Evolutionary conservation across 306 rosid genomes (phyloP), one percentile per base, ranked within the genome.

Genomic region (Pachyrhizus erosus): DNA sequence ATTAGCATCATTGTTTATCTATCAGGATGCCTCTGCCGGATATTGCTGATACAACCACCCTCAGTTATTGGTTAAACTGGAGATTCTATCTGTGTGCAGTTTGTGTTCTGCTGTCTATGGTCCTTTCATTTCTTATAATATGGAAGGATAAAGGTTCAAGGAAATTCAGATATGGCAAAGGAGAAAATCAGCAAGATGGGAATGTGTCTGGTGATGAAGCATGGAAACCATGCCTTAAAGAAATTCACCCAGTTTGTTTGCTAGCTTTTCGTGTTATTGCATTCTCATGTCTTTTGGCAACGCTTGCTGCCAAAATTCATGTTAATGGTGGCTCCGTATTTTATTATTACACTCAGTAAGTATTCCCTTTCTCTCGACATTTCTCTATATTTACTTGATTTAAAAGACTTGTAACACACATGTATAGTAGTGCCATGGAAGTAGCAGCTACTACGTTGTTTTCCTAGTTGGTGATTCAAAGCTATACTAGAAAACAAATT

Each of bases 331-430:
- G 84, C 70, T 15, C 29, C 86, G 82, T 73, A 46, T 91, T 85
- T 82, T 87, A 21, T 85, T 90, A 89, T 83, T 94, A 94, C 67
- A 94, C 96, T 58, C 98, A 91, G 97, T 94, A 87, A 91, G 97
- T 82, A 66, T 51, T 81, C 84, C 83, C 66, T 42, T 5, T 49
- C 51, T 80, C 24, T 65, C 57, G 20, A 51, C 14, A 1, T 77
- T 23, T 20, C 57, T 51, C 18, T 27, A 9, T 71, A 73, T 70
- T 42, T 24, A 34, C 69, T 70, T 67, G 43, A 46, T 62, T 74
- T 60, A 45, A 65, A 26, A 73, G 45, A 76, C 52, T 27, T 34
- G 58, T 65, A 11, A 7, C 52, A 20, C 33, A 51, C 72, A 13
- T 33, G 37, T 37, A 26, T 20, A 54, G 8, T 51, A 62, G 51